Evolutionary conservation across 805 yeast species (phyloP).

Genomic region (Grigorovia transvaalensis): DNA sequence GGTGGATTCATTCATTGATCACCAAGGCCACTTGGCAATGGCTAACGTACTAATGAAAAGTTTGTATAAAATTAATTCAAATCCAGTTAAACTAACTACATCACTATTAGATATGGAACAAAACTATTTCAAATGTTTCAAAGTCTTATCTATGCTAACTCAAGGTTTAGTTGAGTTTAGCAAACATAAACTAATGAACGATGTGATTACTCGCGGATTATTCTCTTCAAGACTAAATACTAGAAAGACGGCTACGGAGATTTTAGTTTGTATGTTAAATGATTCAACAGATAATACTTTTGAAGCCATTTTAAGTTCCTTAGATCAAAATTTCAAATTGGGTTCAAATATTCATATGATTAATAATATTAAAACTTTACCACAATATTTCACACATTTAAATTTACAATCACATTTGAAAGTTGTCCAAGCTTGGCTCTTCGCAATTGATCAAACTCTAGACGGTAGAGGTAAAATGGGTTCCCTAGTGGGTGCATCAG

Average conservation of each 20-base stretch:
- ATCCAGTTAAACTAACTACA: slow-evolving; percentile 26
- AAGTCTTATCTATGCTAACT: slow-evolving; percentile 33
- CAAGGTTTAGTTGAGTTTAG: slow-evolving; percentile 22
- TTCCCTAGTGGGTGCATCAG: slow-evolving; percentile 85
- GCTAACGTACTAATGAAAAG: slow-evolving; percentile 52
- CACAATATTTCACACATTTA: slow-evolving; percentile 13
- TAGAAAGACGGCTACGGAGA: slow-evolving; percentile 69
- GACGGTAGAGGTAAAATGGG: slow-evolving; percentile 87
- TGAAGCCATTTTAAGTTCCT: slow-evolving; percentile 26
- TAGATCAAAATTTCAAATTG: slow-evolving; percentile 29
- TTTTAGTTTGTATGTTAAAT: slow-evolving; percentile 47
- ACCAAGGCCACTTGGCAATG: slow-evolving; percentile 74
- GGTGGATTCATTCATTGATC: slow-evolving; percentile 67
- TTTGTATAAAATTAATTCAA: slow-evolving; percentile 21
- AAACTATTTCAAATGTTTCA: slow-evolving; percentile 65
- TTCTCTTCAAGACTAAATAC: slow-evolving; percentile 68
- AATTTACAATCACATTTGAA: slow-evolving; percentile 17
- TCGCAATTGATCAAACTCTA: slow-evolving; percentile 51
- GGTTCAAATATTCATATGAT: slow-evolving; percentile 22
- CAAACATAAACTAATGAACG: slow-evolving; percentile 34
- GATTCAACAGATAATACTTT: slow-evolving; percentile 30
- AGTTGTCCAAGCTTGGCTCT: slow-evolving; percentile 61
- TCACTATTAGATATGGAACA: slow-evolving; percentile 58
- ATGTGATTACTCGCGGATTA: slow-evolving; percentile 61
- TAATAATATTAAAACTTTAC: slow-evolving; percentile 10